Evolutionary conservation across 768 basidiomycete species (phyloP).

Genomic region (Podaxis carcinomalis): DNA sequence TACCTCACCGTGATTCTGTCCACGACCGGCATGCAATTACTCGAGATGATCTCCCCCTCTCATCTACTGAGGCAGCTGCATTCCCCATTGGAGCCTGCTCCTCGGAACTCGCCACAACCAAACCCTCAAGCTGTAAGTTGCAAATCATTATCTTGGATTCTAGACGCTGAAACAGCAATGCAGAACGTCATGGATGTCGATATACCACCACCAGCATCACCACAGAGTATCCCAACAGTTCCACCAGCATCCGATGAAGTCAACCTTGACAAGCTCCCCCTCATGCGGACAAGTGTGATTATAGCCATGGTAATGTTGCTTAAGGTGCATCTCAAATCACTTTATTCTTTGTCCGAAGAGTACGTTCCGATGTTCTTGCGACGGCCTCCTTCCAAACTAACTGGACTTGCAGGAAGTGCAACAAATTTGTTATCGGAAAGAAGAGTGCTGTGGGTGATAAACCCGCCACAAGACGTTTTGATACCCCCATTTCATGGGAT

Average conservation of each 20-base stretch:
- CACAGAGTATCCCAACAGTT: not conserved
- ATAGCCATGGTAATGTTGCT: slow-evolving; percentile 85
- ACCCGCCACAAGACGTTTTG: slow-evolving; percentile 59
- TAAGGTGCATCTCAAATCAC: slow-evolving; percentile 76
- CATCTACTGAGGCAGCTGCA: slow-evolving; percentile 64
- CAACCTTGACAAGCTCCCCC: slow-evolving; percentile 19
- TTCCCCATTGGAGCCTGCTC: slow-evolving; percentile 19
- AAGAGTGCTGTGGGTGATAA: slow-evolving; percentile 89
- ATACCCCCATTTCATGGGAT: slow-evolving; percentile 65
- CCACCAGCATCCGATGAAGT: not conserved
- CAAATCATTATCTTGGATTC: not conserved
- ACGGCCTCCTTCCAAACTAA: not conserved
- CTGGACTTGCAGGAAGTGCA: slow-evolving; percentile 71
- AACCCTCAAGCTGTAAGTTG: slow-evolving; percentile 14
- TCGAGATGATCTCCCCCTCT: slow-evolving; percentile 68
- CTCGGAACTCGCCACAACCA: slow-evolving; percentile 5
- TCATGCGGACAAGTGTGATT: slow-evolving; percentile 69
- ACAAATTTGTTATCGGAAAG: slow-evolving; percentile 83
- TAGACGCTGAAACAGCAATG: not conserved
- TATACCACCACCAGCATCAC: not conserved
- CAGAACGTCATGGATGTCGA: slow-evolving; percentile 18
- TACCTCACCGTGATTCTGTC: slow-evolving; percentile 72
- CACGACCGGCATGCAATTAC: slow-evolving; percentile 76
- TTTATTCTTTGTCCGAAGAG: slow-evolving; percentile 92
- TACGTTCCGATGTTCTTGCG: slow-evolving; percentile 33